Conservation (phyloP, 768 basidiomycete species). For the Leccinum longicurvipes region DNA sequence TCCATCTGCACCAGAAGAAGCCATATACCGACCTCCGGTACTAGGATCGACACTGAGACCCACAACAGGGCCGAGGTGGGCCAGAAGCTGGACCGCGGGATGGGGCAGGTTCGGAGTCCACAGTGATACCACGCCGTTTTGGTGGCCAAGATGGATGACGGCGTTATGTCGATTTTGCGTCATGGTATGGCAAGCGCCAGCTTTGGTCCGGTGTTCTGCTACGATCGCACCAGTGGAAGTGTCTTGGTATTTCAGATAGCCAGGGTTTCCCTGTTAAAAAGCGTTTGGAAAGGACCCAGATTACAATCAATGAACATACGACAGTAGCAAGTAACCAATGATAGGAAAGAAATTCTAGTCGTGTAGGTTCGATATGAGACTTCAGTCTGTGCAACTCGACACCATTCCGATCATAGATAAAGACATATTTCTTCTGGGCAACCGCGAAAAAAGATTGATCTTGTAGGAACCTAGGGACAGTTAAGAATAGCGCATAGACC, state of each 20-base stretch:
- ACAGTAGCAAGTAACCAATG: conserved; percentile 90
- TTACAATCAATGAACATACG: conserved; percentile 42
- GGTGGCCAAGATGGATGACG: conserved; percentile 91
- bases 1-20: conserved; percentile 84
- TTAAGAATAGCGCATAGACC: background rate
- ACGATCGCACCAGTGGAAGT: conserved; percentile 89
- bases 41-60: conserved; percentile 83
- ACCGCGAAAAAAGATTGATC: conserved; percentile 93
- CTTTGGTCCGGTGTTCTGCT: conserved; percentile 83
- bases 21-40: conserved; percentile 85
- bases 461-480: conserved; percentile 69
- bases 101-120: conserved; percentile 96
- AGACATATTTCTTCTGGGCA: conserved; percentile 94
- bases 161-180: conserved; percentile 91
- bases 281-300: background rate
- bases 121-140: conserved; percentile 92
- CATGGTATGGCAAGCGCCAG: conserved; percentile 83
- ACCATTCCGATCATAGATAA: conserved; percentile 92
- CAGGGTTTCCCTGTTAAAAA: conserved; percentile 67
- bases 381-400: conserved; percentile 87
- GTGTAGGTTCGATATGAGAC: conserved; percentile 82
- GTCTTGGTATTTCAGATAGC: conserved; percentile 95
- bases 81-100: conserved; percentile 87
- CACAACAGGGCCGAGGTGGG: conserved; percentile 85
- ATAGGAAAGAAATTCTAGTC: conserved; percentile 90